Base-by-base conservation (phyloP, 2,329 filamentous ascomycete species). In the Tolypocladium sp. region DNA sequence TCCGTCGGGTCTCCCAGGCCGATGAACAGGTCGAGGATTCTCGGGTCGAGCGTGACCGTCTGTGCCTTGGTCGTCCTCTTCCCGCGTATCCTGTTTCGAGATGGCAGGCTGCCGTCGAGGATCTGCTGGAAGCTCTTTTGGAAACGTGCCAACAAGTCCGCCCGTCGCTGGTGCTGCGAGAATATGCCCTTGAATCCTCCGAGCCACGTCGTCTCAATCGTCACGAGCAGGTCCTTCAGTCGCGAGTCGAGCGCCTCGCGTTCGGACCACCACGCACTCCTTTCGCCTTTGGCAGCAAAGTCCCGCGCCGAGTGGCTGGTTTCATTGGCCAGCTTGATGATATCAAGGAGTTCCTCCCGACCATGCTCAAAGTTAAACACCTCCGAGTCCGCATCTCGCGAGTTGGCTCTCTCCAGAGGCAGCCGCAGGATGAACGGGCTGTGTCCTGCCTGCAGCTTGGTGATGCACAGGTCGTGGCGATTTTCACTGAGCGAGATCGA, bases 181-280 rank as follows among this genome's bases (percentile, higher is more conserved):
- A 99, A 93, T n/a, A 99, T 88, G 20, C 93, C 92, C 59, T 87
- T 88, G 80, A 99, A 99, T 0, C 94, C 94, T 55, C 93, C 92
- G 6, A 99, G 83, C 94, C 94, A 99, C 27, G 94, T 87, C 62
- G 90, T 88, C 72, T 99, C 93, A 44, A 99, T 89, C 61, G 91
- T 95, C 58, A 86, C 80, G 1, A 99, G 79, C 12, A 99, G 81
- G 56, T 90, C 87, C 62, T 85, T 86, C 30, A 99, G 79, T 12
- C 91, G 86, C 38, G 77, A 76, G 69, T 99, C 94, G 20, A 99
- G 79, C 3, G 82, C 82, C 71, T 94, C 88, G 17, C 95, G 85
- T 69, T 92, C 89, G 5, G 83, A 83, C 92, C 94, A 99, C 94
- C 94, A 99, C 54, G 87, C 86, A 44, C 84, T 84, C 70, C 91